Base-by-base conservation (phyloP, 2,329 filamentous ascomycete species). In the Trichoderma sp. region DNA sequence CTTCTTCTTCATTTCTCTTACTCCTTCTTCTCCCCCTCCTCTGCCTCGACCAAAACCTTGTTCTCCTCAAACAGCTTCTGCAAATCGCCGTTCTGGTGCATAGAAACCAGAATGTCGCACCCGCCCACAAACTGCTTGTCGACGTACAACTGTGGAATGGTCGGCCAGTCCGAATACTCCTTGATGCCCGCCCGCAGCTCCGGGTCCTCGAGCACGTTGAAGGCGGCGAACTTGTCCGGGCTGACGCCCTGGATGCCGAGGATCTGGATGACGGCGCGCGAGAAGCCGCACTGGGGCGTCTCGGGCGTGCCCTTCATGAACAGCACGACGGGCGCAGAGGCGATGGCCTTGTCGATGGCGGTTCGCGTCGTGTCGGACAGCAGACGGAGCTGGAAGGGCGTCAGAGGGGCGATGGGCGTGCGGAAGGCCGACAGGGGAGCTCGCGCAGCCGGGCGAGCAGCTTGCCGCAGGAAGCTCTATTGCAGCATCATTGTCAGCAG, bases 301-400 rank as follows among this genome's bases (percentile, higher is more conserved):
- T 97, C 94, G 68, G 95, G 95, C 1, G 95, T 98, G 69, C 95
- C 95, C 84, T 99, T 99, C 95, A 99, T 99, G 85, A 99, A 99
- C 67, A 99, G 86, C 1, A 99, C 95, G 0, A 99, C 94, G 2
- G 94, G 94, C 0, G 94, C 91, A 1, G 93, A 94, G 27, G 83
- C 84, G 17, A 99, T 90, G 35, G 94, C 94, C 79, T 93, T 92
- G 80, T 97, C 92, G 75, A 99, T 99, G 29, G 94, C 93, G 45
- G 88, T 81, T 70, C 87, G 89, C 12, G 92, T 95, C 76, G 93
- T 87, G 73, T 90, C 87, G 35, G 94, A 97, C 57, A 99, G 87
- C 48, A 92, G 85, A 67, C 93, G 90, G 68, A 85, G 80, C 70
- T 84, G 83, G 74, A 79, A 74, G 57, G 76, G 75, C 53, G 74